Evolutionary conservation across 345 rosid genomes (phyloP).

Genomic region (Lepidium africanum): DNA sequence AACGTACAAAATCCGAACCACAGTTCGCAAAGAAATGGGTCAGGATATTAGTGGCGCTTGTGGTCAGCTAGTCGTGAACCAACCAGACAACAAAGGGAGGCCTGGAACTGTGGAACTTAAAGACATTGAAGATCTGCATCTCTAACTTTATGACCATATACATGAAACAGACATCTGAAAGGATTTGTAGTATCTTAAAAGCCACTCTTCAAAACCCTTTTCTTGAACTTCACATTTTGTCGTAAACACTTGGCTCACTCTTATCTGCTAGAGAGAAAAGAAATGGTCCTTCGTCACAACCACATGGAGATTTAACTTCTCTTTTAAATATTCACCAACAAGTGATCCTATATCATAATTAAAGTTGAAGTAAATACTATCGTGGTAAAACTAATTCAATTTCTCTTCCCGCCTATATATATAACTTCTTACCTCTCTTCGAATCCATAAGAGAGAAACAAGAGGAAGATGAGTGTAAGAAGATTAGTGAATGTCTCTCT

Average conservation of each 20-base stretch:
- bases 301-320: conserved; percentile 3
- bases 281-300: conserved; percentile 18
- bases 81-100: conserved; percentile 38
- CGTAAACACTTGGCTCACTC: conserved; percentile 22
- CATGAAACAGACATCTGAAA: conserved; percentile 7
- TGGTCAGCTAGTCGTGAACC: conserved; percentile 81
- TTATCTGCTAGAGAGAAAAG: neutral
- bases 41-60: conserved; percentile 95
- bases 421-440: neutral
- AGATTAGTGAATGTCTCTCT: conserved; percentile 13
- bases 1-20: conserved; percentile 66
- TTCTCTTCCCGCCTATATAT: conserved; percentile 24
- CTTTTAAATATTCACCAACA: neutral
- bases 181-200: conserved; percentile 24
- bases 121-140: conserved; percentile 88
- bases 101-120: conserved; percentile 24
- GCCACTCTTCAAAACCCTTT: conserved; percentile 6
- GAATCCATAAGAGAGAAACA: conserved; percentile 2
- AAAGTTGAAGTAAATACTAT: neutral
- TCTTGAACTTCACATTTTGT: conserved; percentile 25
- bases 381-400: neutral
- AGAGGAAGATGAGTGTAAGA: conserved; percentile 6
- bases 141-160: conserved; percentile 26
- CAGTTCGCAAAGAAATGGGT: conserved; percentile 83
- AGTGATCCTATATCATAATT: neutral